Evolutionary conservation across 1,284 basidiomycete genomes (phyloP), one percentile per base, ranked within the genome.

Genomic region (Macrocybe sp.): DNA sequence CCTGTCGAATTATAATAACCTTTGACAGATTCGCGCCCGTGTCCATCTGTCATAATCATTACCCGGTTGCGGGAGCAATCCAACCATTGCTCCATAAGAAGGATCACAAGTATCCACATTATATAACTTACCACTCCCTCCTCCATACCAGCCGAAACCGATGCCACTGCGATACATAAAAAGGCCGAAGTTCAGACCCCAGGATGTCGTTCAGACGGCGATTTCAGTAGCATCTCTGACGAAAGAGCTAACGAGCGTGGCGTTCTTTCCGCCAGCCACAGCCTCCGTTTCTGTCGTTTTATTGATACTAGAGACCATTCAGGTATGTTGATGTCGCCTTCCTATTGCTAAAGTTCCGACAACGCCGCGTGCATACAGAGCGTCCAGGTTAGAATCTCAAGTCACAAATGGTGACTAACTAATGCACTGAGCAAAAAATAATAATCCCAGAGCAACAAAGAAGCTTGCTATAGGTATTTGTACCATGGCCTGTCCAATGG

Each of bases 301-400:
- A 32, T 56, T 69, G 10, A 74, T 79, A 29, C 60, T 78, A 42
- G 57, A 78, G 53, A 75, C 70, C 1, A 59, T 77, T 28, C 68
- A 76, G 61, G 77, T 76, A 32, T 2, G 7, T 42, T 33, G 50
- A 7, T 39, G 14, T 16, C 16, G n/a, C 7, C 34, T 37, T 11
- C 10, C 3, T 22, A 16, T 37, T 11, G 22, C 10, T 44, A 9
- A 40, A 42, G 14, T 38, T 48, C 14, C 12, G 35, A 44, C 22
- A 22, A 12, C 35, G 14, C 29, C 28, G 5, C 16, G n/a, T 42
- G 12, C 34, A 8, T 16, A 6, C 30, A 59, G 58, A 49, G 49
- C 36, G 52, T 62, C 29, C 58, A 59, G 45, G 55, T 54, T 37
- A 45, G 41, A 22, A 22, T 49, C 6, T 14, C n/a, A n/a, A n/a